A percentile compares a stretch with the other conserved stretches of the same genome.
Conservation (phyloP, 108 stramenopile genomes). For the Discostella stelligeroides region DNA sequence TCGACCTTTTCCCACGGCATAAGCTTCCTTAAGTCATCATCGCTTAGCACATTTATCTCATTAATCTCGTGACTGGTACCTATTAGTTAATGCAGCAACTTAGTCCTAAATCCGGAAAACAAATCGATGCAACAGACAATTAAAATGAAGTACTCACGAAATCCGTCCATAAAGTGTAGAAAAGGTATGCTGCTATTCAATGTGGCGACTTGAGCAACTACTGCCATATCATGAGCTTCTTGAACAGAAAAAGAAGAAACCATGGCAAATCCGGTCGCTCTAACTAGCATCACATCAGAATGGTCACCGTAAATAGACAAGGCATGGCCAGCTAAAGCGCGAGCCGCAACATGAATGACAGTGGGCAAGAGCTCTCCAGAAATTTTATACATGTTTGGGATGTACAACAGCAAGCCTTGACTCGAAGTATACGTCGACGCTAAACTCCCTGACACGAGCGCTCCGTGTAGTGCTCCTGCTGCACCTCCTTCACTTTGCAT, state of each 20-base stretch:
- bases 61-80: constrained; percentile 65
- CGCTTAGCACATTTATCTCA: constrained; percentile 53
- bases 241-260: constrained; percentile 63
- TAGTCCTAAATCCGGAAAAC: neutral
- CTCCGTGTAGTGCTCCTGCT: constrained; percentile 66
- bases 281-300: constrained; percentile 64
- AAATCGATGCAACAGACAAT: neutral
- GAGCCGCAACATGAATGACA: constrained; percentile 66
- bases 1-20: constrained; percentile 68
- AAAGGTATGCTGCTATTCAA: constrained; percentile 66
- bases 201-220: constrained; percentile 56
- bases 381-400: constrained; percentile 73
- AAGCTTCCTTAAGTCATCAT: constrained; percentile 53
- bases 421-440: constrained; percentile 66
- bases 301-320: constrained; percentile 69
- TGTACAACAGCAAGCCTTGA: constrained; percentile 64
- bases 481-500: constrained; percentile 70
- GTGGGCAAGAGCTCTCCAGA: constrained; percentile 66
- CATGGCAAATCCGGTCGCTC: constrained; percentile 64
- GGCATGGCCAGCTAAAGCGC: constrained; percentile 65
- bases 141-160: constrained; percentile 26
- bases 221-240: constrained; percentile 73
- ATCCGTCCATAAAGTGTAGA: constrained; percentile 71
- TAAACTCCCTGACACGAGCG: constrained; percentile 57
- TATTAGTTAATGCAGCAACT: neutral